Base-by-base conservation (phyloP, 352 stramenopile species). In the Phytophthora rubi region DNA sequence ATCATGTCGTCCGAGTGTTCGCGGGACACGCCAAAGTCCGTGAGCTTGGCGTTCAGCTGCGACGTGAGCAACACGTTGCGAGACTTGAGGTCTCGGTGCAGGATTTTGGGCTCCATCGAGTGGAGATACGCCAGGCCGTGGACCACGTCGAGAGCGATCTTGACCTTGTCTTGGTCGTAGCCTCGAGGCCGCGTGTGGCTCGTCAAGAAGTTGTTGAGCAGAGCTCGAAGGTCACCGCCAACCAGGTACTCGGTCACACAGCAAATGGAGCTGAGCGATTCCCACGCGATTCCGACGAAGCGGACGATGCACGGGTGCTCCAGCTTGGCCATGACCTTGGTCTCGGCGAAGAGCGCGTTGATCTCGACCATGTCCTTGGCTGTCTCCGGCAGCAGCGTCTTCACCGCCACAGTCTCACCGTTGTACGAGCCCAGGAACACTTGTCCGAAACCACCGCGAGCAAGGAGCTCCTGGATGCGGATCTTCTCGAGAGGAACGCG, bases 31-130 rank as follows among this genome's bases (percentile, higher is more conserved):
- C 79, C 81, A 65, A 91, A 89, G 69, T 88, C 83, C 30, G 81
- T 89, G 28, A 91, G 71, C 45, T 89, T 89, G 0, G 81, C 79
- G 51, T 84, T 67, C 44, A 84, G 28, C 8, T 85, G 59, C 4
- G 64, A 77, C 23, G 51, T 80, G 1, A 95, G 71, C 47, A 95
- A 68, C 30, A 95, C 82, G 65, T 95, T 95, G 45, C 86, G 85
- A 32, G 84, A 93, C 73, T 95, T 95, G 60, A 95, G 76, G 64
- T 94, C 86, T 18, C 88, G 80, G 65, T 95, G 88, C 9, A 86
- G 51, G 30, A 82, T 75, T 12, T 65, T 65, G 2, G 79, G 76
- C 49, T 81, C 48, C 39, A 86, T 68, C 13, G 81, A 86, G 62
- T 89, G 81, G 6, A 89, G 54, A 53, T 89, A 89, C 59, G 75